phyloP scores from a whole-genome alignment of 2,329 filamentous ascomycete species.

The Simplicillium aogashimaense region DNA sequence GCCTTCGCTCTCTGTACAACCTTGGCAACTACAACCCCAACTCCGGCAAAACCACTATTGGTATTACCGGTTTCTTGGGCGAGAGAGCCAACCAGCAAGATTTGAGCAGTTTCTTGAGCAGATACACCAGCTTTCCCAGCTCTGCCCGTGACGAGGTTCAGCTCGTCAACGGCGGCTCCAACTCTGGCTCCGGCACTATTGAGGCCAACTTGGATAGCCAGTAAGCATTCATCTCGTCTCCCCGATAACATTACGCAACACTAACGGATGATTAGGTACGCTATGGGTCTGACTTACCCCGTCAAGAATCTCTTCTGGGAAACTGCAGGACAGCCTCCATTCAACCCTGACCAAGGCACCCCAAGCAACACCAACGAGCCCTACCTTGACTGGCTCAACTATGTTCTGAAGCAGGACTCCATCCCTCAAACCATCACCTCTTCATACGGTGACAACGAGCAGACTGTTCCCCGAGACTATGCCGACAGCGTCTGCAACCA shows the following conservation, averaged over 20 bases:
- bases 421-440: not conserved
- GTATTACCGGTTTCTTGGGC: not conserved
- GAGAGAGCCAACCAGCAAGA: not conserved
- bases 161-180: not conserved
- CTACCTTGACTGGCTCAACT: conserved; percentile 2
- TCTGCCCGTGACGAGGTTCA: not conserved
- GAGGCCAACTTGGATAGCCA: not conserved
- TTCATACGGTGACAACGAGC: conserved; percentile 2
- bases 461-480: conserved; percentile 1
- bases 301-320: not conserved
- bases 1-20: not conserved
- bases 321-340: not conserved
- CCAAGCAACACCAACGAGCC: conserved; percentile 3
- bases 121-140: not conserved
- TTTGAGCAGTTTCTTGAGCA: not conserved
- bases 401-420: not conserved
- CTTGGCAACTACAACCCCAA: not conserved
- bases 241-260: no score
- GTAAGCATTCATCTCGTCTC: no score
- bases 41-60: not conserved
- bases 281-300: conserved; percentile 1
- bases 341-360: not conserved
- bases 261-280: not conserved
- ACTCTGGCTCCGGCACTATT: not conserved
- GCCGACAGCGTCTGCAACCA: conserved; percentile 1